A percentile compares a stretch with the other conserved stretches of the same genome.
Conservation (phyloP, 352 stramenopile species). For the Globisporangium heterothallicum region DNA sequence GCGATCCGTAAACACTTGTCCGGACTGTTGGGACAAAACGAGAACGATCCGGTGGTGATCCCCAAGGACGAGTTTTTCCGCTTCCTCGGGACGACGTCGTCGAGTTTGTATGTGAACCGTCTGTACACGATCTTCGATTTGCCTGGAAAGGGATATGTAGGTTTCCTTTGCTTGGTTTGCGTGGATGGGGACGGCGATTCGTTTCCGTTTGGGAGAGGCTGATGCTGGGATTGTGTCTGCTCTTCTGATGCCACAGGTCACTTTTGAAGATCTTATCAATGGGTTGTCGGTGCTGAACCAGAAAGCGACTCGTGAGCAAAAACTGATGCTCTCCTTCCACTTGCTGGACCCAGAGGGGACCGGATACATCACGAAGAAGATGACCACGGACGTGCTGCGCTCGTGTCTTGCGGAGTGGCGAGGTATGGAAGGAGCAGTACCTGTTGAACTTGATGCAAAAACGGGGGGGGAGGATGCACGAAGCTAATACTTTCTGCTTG, state of each 20-base stretch:
- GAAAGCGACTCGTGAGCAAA: conserved; percentile 82
- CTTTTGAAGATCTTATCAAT: conserved; percentile 79
- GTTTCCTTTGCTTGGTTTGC: conserved; percentile 4
- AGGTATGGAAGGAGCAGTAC: conserved; percentile 30
- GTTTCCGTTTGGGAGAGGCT: no score
- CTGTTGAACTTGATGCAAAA: no score
- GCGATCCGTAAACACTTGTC: conserved; percentile 74
- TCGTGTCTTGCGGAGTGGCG: conserved; percentile 83
- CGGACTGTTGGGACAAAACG: conserved; percentile 54
- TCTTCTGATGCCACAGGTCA: conserved; percentile 35
- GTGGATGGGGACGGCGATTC: neutral
- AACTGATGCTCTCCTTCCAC: conserved; percentile 84
- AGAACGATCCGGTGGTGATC: conserved; percentile 71
- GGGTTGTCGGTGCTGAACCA: conserved; percentile 78
- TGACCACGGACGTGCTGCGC: conserved; percentile 73
- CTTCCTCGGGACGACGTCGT: conserved; percentile 64
- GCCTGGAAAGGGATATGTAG: conserved; percentile 61
- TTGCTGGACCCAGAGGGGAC: conserved; percentile 71
- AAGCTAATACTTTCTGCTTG: neutral
- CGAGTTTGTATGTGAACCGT: conserved; percentile 79
- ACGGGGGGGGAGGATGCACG: no score
- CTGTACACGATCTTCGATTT: conserved; percentile 87
- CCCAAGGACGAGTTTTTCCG: conserved; percentile 85
- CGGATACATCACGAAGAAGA: conserved; percentile 80
- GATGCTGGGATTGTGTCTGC: no score